These are phyloP conservation scores for Letharia lupina DNA, from an alignment of 495 filamentous ascomycete genomes.

Conservation along the genomic window DNA sequence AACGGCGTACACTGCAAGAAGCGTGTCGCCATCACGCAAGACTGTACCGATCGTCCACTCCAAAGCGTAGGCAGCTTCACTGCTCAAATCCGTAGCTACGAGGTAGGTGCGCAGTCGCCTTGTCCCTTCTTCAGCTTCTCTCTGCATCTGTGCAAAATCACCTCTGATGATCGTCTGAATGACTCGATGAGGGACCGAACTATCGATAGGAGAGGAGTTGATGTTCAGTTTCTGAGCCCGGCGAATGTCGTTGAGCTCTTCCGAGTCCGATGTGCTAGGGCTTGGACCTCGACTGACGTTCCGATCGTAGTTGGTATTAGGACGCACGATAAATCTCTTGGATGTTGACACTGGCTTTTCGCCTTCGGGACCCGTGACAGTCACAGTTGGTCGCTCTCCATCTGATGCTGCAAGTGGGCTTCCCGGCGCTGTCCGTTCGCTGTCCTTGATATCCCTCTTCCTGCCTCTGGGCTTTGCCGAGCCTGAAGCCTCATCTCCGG, in stretches of 20 bases:
- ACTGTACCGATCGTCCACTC: constrained; percentile 97
- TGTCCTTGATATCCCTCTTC: constrained; percentile 18
- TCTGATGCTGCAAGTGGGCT: constrained; percentile 23
- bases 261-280: constrained; percentile 76
- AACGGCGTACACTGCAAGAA: constrained; percentile 83
- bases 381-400: constrained; percentile 45
- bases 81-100: constrained; percentile 85
- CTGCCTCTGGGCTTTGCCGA: constrained; percentile 26
- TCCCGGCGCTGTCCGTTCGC: not conserved
- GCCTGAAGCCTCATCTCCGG: constrained; percentile 41
- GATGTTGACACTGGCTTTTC: constrained; percentile 38
- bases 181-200: constrained; percentile 68
- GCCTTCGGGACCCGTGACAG: constrained; percentile 53
- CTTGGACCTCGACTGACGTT: constrained; percentile 61
- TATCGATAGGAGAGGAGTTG: constrained; percentile 63
- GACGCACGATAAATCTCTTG: constrained; percentile 66
- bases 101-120: constrained; percentile 78
- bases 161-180: constrained; percentile 85
- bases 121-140: constrained; percentile 64
- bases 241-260: constrained; percentile 77
- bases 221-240: constrained; percentile 78
- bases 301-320: constrained; percentile 68
- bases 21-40: constrained; percentile 87
- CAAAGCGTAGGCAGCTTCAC: constrained; percentile 86
- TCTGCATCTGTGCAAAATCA: constrained; percentile 63